Base-by-base conservation (phyloP, 306 rosid genomes). In the Cucumis cinereus region DNA sequence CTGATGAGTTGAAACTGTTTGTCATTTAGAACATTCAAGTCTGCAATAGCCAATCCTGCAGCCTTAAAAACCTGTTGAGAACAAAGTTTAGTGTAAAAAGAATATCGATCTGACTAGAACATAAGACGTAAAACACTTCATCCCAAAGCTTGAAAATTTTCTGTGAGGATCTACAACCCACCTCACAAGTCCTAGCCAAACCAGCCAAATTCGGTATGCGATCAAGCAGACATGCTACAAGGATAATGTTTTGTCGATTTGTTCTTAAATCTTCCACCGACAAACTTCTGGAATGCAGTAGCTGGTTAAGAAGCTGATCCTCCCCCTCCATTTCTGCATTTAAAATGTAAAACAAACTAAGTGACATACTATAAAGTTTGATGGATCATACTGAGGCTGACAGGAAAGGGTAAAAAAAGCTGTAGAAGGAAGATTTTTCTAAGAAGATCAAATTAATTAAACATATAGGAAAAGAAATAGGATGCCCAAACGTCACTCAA, bases 181-280 rank as follows among this genome's bases (percentile, higher is more conserved):
- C 98, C 93, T 90, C 98, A 72, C 98, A 94, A 52, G 98, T 90
- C 68, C 98, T 91, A 54, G 97, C 94, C 86, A 94, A 83, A 50
- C 98, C 98, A 17, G 98, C 97, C 77, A 94, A 92, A 79, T 94
- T 94, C 77, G 98, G 98, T 83, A 94, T 87, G 57, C 98, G 98
- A 84, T 94, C 97, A 79, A 94, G 86, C 81, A 94, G 86, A 73
- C 96, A 94, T 70, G 97, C 97, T 77, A 94, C 90, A 57, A 93
- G 86, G 80, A 91, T 85, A 77, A 87, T 74, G 58, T 79, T 75
- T 76, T 94, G 97, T 59, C 88, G 83, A 79, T 92, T 86, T 43
- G 89, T 85, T 77, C 84, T 86, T 59, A 84, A 81, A 76, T 69
- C 80, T 77, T 90, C 90, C 77, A 86, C 79, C 30, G 86, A 83